Evolutionary conservation across 108 stramenopile species (phyloP).

Genomic region (Ochromonas danica): DNA sequence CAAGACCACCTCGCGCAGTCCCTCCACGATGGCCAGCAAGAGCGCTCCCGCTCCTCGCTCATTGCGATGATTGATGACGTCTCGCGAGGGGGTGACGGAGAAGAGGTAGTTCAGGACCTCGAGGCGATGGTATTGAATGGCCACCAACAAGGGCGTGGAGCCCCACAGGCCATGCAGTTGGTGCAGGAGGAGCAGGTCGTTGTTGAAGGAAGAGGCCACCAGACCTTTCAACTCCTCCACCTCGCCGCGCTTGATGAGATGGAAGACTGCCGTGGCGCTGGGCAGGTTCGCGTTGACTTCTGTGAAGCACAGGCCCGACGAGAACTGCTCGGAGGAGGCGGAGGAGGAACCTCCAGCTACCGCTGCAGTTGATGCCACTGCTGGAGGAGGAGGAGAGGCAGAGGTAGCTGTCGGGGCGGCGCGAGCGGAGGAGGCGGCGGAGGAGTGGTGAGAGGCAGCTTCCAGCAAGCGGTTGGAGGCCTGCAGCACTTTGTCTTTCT

Average conservation of each 20-base stretch:
- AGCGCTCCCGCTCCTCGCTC: background rate
- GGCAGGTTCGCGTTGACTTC: background rate
- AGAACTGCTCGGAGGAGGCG: background rate
- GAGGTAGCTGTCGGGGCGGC: too few species aligned
- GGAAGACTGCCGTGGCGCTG: background rate
- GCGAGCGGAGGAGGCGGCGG: too few species aligned
- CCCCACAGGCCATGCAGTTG: background rate
- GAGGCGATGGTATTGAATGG: background rate
- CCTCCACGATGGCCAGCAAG: background rate
- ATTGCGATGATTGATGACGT: background rate
- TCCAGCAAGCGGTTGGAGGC: too few species aligned
- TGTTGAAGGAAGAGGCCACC: background rate
- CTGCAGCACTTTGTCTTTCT: too few species aligned
- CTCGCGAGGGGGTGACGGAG: background rate
- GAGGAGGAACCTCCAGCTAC: too few species aligned
- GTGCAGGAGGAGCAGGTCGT: background rate
- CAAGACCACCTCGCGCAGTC: background rate
- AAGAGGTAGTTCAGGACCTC: background rate
- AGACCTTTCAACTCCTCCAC: background rate
- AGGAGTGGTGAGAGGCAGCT: too few species aligned
- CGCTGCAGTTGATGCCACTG: too few species aligned
- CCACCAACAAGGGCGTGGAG: background rate
- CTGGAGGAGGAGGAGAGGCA: too few species aligned
- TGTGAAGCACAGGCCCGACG: background rate
- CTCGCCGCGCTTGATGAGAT: background rate